Evolutionary conservation across 345 rosid genomes (phyloP).

Genomic region (Ceriops decandra): DNA sequence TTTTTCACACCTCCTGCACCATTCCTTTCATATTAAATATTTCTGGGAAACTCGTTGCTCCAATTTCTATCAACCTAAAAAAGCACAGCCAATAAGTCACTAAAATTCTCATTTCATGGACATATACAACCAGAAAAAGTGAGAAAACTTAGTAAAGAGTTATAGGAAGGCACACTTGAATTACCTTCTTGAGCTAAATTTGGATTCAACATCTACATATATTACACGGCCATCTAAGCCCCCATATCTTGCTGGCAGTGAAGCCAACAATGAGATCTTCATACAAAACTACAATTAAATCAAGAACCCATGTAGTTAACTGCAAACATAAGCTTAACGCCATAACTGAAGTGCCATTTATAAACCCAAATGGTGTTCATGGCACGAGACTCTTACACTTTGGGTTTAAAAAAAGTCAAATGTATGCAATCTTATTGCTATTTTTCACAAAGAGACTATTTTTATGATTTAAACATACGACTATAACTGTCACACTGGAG

Average conservation of each 20-base stretch:
- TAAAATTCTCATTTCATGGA: not conserved
- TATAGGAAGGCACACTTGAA: not conserved
- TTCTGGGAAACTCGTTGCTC: conserved; percentile 66
- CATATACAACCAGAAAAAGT: not conserved
- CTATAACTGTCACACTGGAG: no score
- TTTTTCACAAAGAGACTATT: no score
- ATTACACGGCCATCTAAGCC: conserved; percentile 76
- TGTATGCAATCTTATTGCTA: no score
- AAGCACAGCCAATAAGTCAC: conserved; percentile 5
- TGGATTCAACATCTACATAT: conserved; percentile 75
- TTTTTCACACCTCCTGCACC: conserved; percentile 62
- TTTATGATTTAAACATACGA: no score
- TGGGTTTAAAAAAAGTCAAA: no score
- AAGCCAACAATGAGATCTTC: conserved; percentile 68
- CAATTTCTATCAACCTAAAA: conserved; percentile 80
- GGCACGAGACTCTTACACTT: no score
- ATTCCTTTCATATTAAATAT: conserved; percentile 63
- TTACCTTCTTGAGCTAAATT: conserved; percentile 80
- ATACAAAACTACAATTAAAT: conserved; percentile 59
- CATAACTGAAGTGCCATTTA: not conserved
- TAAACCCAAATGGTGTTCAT: no score
- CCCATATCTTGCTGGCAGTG: conserved; percentile 62
- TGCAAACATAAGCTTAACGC: not conserved
- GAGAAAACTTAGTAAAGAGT: not conserved
- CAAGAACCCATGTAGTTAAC: not conserved